phyloP scores from a whole-genome alignment of 2,329 filamentous ascomycete species.

The Ploettnerulaceae sp. region DNA sequence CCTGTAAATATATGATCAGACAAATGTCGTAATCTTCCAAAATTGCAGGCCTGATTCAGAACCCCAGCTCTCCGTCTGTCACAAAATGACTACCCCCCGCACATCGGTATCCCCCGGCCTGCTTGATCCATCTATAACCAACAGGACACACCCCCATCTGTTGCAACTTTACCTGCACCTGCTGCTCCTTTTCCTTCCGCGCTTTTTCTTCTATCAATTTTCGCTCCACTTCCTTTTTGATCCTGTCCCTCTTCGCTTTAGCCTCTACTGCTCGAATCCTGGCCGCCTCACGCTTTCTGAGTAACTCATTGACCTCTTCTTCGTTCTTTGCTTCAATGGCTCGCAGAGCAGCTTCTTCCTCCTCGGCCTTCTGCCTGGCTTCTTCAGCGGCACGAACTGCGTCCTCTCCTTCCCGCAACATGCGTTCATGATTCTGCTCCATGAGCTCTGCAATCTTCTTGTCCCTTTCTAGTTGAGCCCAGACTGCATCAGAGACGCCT shows the following conservation, averaged over 20 bases:
- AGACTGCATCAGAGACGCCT: conserved; percentile 55
- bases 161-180: conserved; percentile 44
- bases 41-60: neutral
- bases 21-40: neutral
- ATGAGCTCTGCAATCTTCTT: conserved; percentile 30
- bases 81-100: conserved; percentile 56
- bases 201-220: conserved; percentile 38
- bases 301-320: conserved; percentile 25
- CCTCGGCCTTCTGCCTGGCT: conserved; percentile 21
- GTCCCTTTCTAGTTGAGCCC: conserved; percentile 55
- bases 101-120: conserved; percentile 55
- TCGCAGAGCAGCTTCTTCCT: conserved; percentile 29
- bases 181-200: conserved; percentile 37
- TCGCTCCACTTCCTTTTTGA: conserved; percentile 35
- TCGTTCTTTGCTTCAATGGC: conserved; percentile 25
- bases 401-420: conserved; percentile 27
- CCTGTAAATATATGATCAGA: neutral
- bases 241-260: conserved; percentile 26
- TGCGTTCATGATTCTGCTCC: conserved; percentile 15
- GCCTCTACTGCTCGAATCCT: conserved; percentile 30
- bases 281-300: conserved; percentile 28
- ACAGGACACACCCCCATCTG: conserved; percentile 49
- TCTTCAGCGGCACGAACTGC: conserved; percentile 20
- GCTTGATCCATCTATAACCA: conserved; percentile 59
- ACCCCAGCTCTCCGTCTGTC: conserved; percentile 30